Conservation (phyloP, 2,329 filamentous ascomycete genomes). For the Talaromyces sp. region DNA sequence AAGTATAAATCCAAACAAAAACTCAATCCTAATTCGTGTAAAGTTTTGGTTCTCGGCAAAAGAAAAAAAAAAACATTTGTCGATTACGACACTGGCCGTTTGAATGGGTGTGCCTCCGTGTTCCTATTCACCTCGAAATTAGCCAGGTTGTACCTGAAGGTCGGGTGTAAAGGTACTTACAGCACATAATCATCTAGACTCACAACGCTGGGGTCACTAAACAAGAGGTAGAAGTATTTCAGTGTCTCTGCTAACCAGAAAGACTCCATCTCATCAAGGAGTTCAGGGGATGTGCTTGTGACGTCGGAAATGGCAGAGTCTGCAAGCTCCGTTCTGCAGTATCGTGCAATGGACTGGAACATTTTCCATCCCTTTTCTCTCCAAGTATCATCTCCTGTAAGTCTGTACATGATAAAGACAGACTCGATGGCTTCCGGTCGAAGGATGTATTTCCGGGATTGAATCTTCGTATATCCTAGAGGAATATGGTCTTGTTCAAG, state of each 20-base stretch:
- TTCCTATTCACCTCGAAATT: slow-evolving; percentile 29
- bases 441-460: slow-evolving; percentile 40
- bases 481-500: slow-evolving; percentile 46
- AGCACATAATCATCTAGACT: slow-evolving; percentile 48
- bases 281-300: slow-evolving; percentile 45
- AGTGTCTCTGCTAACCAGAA: slow-evolving; percentile 62
- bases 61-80: neutral
- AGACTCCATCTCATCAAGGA: slow-evolving; percentile 66
- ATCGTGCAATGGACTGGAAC: slow-evolving; percentile 62
- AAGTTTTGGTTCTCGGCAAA: neutral
- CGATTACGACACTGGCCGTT: slow-evolving; percentile 20
- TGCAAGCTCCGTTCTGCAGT: slow-evolving; percentile 61
- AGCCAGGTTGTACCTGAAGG: slow-evolving; percentile 7
- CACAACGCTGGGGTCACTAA: slow-evolving; percentile 43
- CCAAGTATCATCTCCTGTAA: slow-evolving; percentile 65
- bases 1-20: neutral
- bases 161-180: slow-evolving; percentile 31
- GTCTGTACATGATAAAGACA: slow-evolving; percentile 72
- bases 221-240: slow-evolving; percentile 49
- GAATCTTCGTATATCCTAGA: slow-evolving; percentile 40
- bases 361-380: slow-evolving; percentile 70
- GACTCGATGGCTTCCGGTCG: slow-evolving; percentile 75
- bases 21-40: slow-evolving; percentile 1
- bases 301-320: slow-evolving; percentile 67
- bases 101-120: slow-evolving; percentile 31